Evolutionary conservation across 1,139 yeast species (phyloP), one percentile per base, ranked within the genome.

Genomic region (Geotrichum reessii): DNA sequence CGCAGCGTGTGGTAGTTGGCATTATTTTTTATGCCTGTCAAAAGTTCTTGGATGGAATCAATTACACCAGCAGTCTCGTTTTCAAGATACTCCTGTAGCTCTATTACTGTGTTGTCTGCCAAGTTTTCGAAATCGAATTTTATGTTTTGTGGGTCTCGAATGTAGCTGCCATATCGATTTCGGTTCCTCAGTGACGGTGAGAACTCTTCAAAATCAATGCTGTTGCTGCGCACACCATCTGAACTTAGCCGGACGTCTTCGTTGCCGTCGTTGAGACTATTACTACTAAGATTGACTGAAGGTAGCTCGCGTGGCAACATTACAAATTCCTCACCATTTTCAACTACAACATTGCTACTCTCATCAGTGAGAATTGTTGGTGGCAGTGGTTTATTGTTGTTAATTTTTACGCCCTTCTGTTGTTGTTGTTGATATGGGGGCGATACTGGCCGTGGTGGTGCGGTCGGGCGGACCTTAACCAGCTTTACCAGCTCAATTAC

Each of bases 21-120:
- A 65, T 86, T 85, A 47, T 67, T 71, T 57, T 72, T 69, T 61
- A 75, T 73, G 9, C 76, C 76, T 2, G 75, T 68, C 44, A 93
- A 78, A 62, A 93, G 78, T 24, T 87, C 82, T 69, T 92, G 97
- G 65, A 92, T 92, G 0, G 97, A 87, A 31, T 91, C 83, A 59
- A 93, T 93, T 1, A 93, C 97, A 66, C 87, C 88, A 40, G 88
- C 93, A 0, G 98, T 92, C 74, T 92, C 97, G 72, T 90, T 96
- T 71, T 93, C 99, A 68, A 93, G 78, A 71, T 90, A 93, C 52
- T 86, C 80, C 66, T 91, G 82, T 59, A 93, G 84, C 68, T 91
- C 96, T 4, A 90, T 83, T 62, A 92, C 80, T 0, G 97, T 87
- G 70, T 67, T 53, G 44, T 87, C 54, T 5, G 54, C 54, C 9